These are phyloP conservation scores for Lathyrus oleraceus DNA, from an alignment of 306 rosid species.

Conservation along the genomic window DNA sequence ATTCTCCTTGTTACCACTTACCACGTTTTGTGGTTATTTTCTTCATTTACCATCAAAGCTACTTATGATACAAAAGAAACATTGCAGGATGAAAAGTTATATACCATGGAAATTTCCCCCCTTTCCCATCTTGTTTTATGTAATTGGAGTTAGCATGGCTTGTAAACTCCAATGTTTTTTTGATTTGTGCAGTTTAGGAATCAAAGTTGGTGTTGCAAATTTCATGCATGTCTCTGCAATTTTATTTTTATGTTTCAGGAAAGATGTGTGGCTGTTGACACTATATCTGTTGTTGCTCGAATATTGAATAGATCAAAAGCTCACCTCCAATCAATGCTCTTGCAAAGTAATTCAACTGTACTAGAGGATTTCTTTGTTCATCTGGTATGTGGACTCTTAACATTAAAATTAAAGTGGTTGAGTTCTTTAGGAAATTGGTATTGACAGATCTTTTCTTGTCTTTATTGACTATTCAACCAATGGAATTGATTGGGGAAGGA, in stretches of 20 bases:
- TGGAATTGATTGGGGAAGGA: conserved; percentile 23
- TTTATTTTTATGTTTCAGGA: conserved; percentile 65
- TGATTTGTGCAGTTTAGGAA: conserved; percentile 27
- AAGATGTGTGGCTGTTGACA: conserved; percentile 92
- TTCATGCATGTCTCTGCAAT: conserved; percentile 33
- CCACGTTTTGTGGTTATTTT: conserved; percentile 17
- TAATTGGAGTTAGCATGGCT: conserved; percentile 13
- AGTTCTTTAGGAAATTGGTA: conserved; percentile 30
- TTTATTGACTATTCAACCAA: conserved; percentile 15
- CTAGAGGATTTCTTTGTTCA: conserved; percentile 89
- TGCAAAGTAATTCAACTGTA: conserved; percentile 74
- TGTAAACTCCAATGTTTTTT: conserved; percentile 26
- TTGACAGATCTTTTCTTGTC: conserved; percentile 1
- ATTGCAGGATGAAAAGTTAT: conserved; percentile 20
- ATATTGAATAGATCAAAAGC: conserved; percentile 85
- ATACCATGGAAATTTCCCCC: neutral
- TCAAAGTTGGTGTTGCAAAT: conserved; percentile 26
- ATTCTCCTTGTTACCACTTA: conserved; percentile 9
- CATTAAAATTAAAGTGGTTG: conserved; percentile 29
- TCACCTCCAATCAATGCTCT: conserved; percentile 87
- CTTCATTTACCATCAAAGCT: conserved; percentile 10
- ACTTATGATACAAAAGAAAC: conserved; percentile 6
- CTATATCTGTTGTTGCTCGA: conserved; percentile 73
- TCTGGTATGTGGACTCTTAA: conserved; percentile 61
- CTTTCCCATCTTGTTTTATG: conserved; percentile 16